phyloP scores from a whole-genome alignment of 371 early-diverging fungal species.

The Haplosporangium sp. region DNA sequence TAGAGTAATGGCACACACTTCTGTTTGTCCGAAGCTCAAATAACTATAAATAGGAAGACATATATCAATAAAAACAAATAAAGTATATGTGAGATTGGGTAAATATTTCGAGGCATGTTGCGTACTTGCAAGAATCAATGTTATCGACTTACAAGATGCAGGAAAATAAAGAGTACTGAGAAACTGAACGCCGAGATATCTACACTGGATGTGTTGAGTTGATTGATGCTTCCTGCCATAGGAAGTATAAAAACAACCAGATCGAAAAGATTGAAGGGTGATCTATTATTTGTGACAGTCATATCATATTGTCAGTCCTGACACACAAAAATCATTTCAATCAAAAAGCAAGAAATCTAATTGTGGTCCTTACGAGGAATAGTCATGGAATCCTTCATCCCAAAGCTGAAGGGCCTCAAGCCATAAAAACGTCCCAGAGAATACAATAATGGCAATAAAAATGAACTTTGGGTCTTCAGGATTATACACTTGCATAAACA shows the following conservation, averaged over 20 bases:
- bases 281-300: background rate
- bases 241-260: background rate
- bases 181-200: background rate
- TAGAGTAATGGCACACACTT: conserved; percentile 23
- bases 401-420: background rate
- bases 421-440: background rate
- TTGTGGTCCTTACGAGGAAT: background rate
- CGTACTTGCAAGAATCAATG: background rate
- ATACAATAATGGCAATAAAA: background rate
- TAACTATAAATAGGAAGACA: conserved; percentile 13
- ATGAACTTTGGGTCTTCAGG: background rate
- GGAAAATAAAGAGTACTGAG: background rate
- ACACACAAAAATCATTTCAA: background rate
- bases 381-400: background rate
- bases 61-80: background rate
- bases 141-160: background rate
- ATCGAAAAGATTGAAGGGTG: background rate
- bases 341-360: no score
- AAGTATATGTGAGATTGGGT: background rate
- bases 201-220: background rate
- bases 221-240: background rate
- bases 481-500: background rate
- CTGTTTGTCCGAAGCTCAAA: conserved; percentile 23
- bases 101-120: background rate
- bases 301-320: background rate